Conservation (phyloP, 2,329 filamentous ascomycete species). For the Zarea fungicola region DNA sequence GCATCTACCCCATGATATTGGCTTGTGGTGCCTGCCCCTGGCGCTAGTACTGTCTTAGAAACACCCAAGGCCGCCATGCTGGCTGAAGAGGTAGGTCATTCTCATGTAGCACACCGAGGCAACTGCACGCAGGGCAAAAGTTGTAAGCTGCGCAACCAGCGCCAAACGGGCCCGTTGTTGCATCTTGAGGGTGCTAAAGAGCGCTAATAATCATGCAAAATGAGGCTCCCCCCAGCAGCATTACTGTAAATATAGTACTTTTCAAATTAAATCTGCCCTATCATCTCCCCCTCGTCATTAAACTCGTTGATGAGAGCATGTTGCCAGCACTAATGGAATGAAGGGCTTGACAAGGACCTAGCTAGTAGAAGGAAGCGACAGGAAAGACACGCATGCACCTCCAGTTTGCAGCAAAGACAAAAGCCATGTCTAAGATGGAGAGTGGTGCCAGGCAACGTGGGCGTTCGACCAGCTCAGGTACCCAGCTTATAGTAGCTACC, state of each 20-base stretch:
- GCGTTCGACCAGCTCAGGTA: background rate
- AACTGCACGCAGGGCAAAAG: too few relatives aligned
- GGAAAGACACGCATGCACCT: background rate
- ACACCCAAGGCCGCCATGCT: background rate
- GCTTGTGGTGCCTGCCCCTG: constrained; percentile 8
- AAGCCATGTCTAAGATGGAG: constrained; percentile 10
- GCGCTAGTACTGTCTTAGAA: constrained; percentile 11
- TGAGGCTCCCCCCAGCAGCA: too few relatives aligned
- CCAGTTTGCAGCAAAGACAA: constrained; percentile 6
- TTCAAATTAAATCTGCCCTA: background rate
- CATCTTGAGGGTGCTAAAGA: too few relatives aligned
- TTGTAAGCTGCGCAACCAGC: too few relatives aligned
- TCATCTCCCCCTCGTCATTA: background rate
- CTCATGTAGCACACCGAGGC: too few relatives aligned
- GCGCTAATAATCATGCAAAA: too few relatives aligned
- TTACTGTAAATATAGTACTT: background rate
- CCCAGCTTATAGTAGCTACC: too few relatives aligned
- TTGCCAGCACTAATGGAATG: too few relatives aligned
- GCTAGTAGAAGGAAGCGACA: too few relatives aligned
- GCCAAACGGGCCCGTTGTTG: too few relatives aligned
- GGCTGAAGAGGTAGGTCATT: background rate
- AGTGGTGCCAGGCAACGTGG: constrained; percentile 2
- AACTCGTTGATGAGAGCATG: background rate
- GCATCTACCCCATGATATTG: constrained; percentile 12
- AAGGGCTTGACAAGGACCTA: too few relatives aligned